Evolutionary conservation across 2,329 filamentous ascomycete species (phyloP), one percentile per base, ranked within the genome.

Genomic region (Botrytis deweyae): DNA sequence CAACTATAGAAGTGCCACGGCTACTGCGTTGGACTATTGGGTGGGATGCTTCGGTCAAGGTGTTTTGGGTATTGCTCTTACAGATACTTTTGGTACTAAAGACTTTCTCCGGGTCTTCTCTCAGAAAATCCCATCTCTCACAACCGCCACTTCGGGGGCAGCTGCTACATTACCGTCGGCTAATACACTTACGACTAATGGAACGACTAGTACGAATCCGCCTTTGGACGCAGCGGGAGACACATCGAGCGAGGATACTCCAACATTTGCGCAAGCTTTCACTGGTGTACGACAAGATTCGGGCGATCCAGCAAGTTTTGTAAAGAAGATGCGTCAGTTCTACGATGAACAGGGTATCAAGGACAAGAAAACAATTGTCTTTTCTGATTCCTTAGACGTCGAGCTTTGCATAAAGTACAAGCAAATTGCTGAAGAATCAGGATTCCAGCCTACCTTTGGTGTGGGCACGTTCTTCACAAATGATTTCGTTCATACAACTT

Each of bases 401-500:
- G 94, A 98, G 55, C 89, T 91, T 72, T 98, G 95, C 81, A 86
- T 98, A 68, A 90, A 97, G 82, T 99, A 98, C 85, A 97, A 97
- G 85, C 85, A 89, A 73, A 88, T 93, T 42, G 92, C 95, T 0
- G 94, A 98, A 77, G 88, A 90, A 58, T 89, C 91, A 22, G 93
- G 93, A 1, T 95, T 99, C 82, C 88, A 91, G 75, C 92, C 95
- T 20, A 93, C 92, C 0, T 99, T 99, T 84, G 96, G 96, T 75
- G 93, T 99, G 1, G 96, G 96, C 7, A 99, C 96, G 0, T 98
- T 93, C 83, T 87, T 99, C 79, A 99, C 96, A 6, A 98, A 99
- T 80, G 96, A 99, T 82, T 99, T 96, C 81, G 85, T 84, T n/a
- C 89, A 92, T 77, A 84, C 88, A 75, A 89, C 87, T 52, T 92